Conservation (phyloP, 768 basidiomycete species). For the Lactarius vividus region DNA sequence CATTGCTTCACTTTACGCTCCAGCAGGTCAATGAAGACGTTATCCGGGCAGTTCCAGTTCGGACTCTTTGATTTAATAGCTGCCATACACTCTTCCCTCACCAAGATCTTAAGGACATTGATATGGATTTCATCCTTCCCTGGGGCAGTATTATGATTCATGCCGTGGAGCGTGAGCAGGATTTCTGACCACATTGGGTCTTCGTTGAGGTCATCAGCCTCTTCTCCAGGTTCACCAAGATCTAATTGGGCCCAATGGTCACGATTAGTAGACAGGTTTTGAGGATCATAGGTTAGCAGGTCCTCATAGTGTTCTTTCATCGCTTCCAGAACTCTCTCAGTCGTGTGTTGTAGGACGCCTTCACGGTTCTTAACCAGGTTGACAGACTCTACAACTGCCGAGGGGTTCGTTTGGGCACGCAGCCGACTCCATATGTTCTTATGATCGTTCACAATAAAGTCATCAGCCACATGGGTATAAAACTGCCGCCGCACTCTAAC, state of each 20-base stretch:
- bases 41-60: not conserved
- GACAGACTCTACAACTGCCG: not conserved
- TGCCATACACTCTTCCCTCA: constrained; percentile 1
- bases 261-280: not conserved
- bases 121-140: constrained; percentile 6
- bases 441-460: not conserved
- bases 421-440: not conserved
- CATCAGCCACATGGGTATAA: not conserved
- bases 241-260: not conserved
- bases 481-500: not conserved
- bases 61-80: not conserved
- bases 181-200: not conserved
- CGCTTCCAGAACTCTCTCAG: not conserved
- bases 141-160: not conserved
- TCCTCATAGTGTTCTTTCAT: constrained; percentile 3
- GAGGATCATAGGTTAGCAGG: constrained; percentile 7
- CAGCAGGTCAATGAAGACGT: not conserved
- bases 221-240: not conserved
- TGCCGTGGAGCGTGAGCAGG: not conserved
- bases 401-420: not conserved
- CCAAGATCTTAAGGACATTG: constrained; percentile 9
- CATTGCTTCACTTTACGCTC: not conserved
- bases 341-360: not conserved
- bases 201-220: not conserved
- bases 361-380: not conserved